These are phyloP conservation scores for Rhodotorula sp. DNA, from an alignment of 1,284 basidiomycete species.

Conservation along the genomic window DNA sequence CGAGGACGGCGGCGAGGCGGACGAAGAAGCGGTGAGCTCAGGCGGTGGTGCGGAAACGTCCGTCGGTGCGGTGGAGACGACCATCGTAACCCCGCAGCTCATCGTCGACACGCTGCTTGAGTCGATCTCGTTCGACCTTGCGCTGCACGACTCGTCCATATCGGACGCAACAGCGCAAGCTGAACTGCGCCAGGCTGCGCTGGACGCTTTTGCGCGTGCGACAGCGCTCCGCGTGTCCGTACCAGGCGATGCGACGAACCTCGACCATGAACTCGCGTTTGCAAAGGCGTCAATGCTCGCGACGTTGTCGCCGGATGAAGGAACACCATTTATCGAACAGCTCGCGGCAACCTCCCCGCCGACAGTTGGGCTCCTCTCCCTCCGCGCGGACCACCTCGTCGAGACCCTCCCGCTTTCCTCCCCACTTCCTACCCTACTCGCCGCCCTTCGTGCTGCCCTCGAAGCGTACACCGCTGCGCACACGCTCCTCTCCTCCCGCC, in stretches of 20 bases:
- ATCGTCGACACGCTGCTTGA: slow-evolving; percentile 40
- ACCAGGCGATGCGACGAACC: slow-evolving; percentile 3
- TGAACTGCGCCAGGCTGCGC: slow-evolving; percentile 8
- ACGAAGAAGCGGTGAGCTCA: neutral
- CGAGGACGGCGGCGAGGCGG: neutral
- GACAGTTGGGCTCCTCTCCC: slow-evolving; percentile 22
- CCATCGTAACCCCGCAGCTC: slow-evolving; percentile 34
- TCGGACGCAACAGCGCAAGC: neutral
- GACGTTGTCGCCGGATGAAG: slow-evolving; percentile 10
- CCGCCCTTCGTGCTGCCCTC: slow-evolving; percentile 10
- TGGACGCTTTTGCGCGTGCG: slow-evolving; percentile 21
- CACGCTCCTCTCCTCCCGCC: slow-evolving; percentile 25
- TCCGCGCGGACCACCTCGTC: slow-evolving; percentile 30
- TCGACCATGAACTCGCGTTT: slow-evolving; percentile 23
- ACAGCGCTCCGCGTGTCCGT: slow-evolving; percentile 2
- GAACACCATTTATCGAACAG: slow-evolving; percentile 1
- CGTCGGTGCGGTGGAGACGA: slow-evolving; percentile 15
- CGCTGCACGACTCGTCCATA: slow-evolving; percentile 7
- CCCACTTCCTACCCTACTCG: neutral
- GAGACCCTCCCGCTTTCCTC: slow-evolving; percentile 13
- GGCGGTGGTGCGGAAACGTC: neutral
- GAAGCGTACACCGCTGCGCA: slow-evolving; percentile 12
- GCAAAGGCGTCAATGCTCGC: slow-evolving; percentile 7
- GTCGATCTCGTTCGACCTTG: slow-evolving; percentile 25
- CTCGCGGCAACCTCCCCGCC: neutral